Evolutionary conservation across 495 filamentous ascomycete genomes (phyloP), one percentile per base, ranked within the genome.

Genomic region (Venustampulla echinocandica): DNA sequence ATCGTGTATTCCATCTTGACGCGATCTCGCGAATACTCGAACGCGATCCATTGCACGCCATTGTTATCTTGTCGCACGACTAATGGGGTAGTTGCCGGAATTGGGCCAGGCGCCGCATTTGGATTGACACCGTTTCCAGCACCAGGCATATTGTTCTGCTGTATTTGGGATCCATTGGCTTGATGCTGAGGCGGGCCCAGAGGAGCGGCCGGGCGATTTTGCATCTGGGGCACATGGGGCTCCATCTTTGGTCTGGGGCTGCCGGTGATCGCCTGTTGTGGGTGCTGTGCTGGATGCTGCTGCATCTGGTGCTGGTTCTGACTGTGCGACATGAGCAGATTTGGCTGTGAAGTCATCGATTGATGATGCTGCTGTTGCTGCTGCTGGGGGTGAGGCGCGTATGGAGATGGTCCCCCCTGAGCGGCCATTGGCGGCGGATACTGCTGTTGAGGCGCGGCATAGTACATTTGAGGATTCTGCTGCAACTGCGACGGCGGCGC

Each of bases 1-100:
- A 98, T 98, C 0, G 89, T 95, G 64, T 98, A 98, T 63, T 95
- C 92, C 88, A 96, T 95, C 77, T 98, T 98, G 53, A 98, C 89
- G 22, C 92, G 75, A 62, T 98, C 92, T 20, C 92, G 80, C 13
- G 93, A 97, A 63, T 98, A 98, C 59, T 98, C 92, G 47, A 98
- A 98, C 2, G 89, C 87, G 53, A 98, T 98, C 92, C 92, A 97
- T 61, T 98, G 92, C 10, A 97, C 92, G 13, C 92, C 92, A 53
- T 95, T 96, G 57, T 85, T 84, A 58, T 97, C 92, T 63, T 97
- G 90, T 49, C 90, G 74, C 28, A 97, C 92, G 5, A 98, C 90
- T 3, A 95, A 69, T 0, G 92, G 92, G 0, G 92, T 97, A 10
- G 92, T 98, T 1, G 92, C 92, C n/a, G 92, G 92, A 60, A 98